phyloP scores from a whole-genome alignment of 768 basidiomycete species.

The Lyophyllum atratum region DNA sequence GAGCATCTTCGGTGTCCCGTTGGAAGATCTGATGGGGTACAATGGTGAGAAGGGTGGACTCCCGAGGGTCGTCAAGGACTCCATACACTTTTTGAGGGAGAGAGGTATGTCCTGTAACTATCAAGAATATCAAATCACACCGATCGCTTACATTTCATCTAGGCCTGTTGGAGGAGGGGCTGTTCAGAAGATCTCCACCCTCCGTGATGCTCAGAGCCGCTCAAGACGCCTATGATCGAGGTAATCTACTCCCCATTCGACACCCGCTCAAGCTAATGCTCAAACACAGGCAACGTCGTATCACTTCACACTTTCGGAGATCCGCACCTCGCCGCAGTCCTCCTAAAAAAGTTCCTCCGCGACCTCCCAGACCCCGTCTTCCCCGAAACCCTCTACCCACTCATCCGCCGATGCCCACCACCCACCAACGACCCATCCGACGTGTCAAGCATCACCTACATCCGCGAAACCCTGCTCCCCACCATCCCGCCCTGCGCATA shows the following conservation, averaged over 20 bases:
- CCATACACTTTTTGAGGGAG: slow-evolving; percentile 69
- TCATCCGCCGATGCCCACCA: slow-evolving; percentile 67
- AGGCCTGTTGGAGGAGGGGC: slow-evolving; percentile 73
- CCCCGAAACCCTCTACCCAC: slow-evolving; percentile 64
- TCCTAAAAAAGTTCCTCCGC: slow-evolving; percentile 83
- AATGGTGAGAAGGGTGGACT: slow-evolving; percentile 81
- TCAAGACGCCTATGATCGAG: slow-evolving; percentile 84
- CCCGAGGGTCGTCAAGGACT: slow-evolving; percentile 80
- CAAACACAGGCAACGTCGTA: slow-evolving; percentile 67
- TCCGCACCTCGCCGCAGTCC: slow-evolving; percentile 79
- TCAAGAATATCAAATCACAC: neutral
- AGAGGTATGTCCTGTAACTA: slow-evolving; percentile 37
- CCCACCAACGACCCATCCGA: slow-evolving; percentile 55
- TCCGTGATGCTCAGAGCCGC: slow-evolving; percentile 71
- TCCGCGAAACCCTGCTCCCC: slow-evolving; percentile 69
- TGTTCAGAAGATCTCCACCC: slow-evolving; percentile 82
- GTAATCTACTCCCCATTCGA: slow-evolving; percentile 30
- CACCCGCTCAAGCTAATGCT: neutral
- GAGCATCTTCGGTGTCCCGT: slow-evolving; percentile 74
- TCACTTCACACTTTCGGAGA: slow-evolving; percentile 76
- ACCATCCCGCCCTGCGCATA: slow-evolving; percentile 70
- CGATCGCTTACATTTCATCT: neutral
- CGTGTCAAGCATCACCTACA: slow-evolving; percentile 59
- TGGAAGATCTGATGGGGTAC: slow-evolving; percentile 83
- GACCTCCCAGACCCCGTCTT: slow-evolving; percentile 83